Percentiles rank a stretch among this genome's conserved stretches.
Conservation (phyloP, 164 flowering plant species). For the Nymphaea thermarum region DNA sequence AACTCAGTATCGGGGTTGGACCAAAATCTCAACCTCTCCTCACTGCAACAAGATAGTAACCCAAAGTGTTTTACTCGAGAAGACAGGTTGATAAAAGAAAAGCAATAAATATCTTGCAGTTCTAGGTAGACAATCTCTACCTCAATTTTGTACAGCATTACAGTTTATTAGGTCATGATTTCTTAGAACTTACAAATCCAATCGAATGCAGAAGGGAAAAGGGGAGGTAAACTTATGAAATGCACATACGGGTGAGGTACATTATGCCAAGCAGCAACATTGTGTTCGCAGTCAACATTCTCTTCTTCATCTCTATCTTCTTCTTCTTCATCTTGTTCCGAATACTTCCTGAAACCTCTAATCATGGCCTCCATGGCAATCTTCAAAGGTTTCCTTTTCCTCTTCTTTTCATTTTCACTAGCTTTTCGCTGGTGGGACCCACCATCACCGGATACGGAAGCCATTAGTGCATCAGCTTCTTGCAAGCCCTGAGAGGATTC, state of each 20-base stretch:
- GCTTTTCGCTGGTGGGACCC: slow-evolving; percentile 49
- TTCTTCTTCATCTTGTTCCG: slow-evolving; percentile 34
- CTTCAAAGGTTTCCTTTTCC: slow-evolving; percentile 46
- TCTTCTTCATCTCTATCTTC: background rate
- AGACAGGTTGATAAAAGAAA: background rate
- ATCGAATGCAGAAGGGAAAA: background rate
- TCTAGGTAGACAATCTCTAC: background rate
- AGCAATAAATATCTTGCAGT: background rate
- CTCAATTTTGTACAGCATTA: too few relatives aligned
- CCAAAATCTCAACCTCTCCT: slow-evolving; percentile 95
- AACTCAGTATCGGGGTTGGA: slow-evolving; percentile 94
- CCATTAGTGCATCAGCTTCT: slow-evolving; percentile 55
- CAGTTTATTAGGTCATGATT: background rate
- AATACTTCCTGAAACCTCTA: slow-evolving; percentile 58
- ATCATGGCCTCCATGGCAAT: slow-evolving; percentile 88
- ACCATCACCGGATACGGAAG: slow-evolving; percentile 59
- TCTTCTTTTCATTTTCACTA: slow-evolving; percentile 15
- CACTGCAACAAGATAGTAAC: slow-evolving; percentile 35
- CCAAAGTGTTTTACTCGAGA: background rate
- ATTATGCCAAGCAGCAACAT: slow-evolving; percentile 96
- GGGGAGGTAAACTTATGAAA: background rate
- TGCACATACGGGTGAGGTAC: slow-evolving; percentile 85
- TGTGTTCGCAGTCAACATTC: slow-evolving; percentile 21
- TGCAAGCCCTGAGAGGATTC: slow-evolving; percentile 16
- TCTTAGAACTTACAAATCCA: background rate